Evolutionary conservation across 352 stramenopile species (phyloP), one percentile per base, ranked within the genome.

Genomic region (Blastocystis hominis): DNA sequence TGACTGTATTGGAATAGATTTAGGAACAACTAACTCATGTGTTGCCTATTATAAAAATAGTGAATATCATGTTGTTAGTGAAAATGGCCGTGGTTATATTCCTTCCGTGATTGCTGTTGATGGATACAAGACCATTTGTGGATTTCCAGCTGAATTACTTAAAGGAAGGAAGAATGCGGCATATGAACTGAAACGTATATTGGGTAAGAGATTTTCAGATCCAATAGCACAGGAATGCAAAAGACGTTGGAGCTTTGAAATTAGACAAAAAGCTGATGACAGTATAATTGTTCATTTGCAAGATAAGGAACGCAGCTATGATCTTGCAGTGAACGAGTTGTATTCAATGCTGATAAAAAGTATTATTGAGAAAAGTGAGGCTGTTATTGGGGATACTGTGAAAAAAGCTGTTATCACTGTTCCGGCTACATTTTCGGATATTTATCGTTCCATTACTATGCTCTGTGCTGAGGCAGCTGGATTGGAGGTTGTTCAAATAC

Each of bases 401-500:
- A 84, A 38, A 5, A 38, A 66, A n/a, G 42, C 62, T 42, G 44
- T 84, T 47, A 36, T 84, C 15, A 84, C 72, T 42, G 55, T 84
- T 50, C 72, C 72, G 50, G 72, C 72, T 10, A 30, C 53, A 20
- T 84, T 84, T 84, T 40, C 30, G 47, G 72, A 84, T 66, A 34
- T 66, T 84, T 36, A 64, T 44, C 30, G 72, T 6, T 38, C 42
- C 9, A 34, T 30, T 3, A 64, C 54, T 1, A 84, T 50, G 17
- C n/a, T 54, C 10, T 50, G 44, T 38, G 72, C 72, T 9, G 38
- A 84, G 47, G 20, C 72, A 80, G 9, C 50, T 30, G 95, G 95
- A 62, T 90, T 98, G 53, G 93, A 97, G 72, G 95, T 98, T 30
- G 89, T 97, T 34, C 92, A 95, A 79, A 97, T 98, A 88, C 97